Conservation (phyloP, 306 rosid species). For the Glycine tomentella region DNA sequence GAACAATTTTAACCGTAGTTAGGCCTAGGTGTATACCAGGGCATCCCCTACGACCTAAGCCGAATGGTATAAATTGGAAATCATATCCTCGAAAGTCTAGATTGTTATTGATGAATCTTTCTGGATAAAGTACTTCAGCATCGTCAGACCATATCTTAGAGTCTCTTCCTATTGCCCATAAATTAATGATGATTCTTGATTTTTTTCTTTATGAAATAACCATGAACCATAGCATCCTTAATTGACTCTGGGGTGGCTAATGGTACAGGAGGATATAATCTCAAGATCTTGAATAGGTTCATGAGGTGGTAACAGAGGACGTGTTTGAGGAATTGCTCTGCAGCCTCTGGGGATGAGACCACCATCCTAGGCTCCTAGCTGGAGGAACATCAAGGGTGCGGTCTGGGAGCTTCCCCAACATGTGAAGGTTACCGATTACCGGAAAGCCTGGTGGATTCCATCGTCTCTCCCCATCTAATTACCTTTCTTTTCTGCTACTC, state of each 20-base stretch:
- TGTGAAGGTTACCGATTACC: conserved; percentile 49
- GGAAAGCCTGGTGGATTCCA: conserved; percentile 43
- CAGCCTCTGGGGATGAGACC: neutral
- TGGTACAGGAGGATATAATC: conserved; percentile 51
- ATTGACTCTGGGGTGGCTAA: conserved; percentile 45
- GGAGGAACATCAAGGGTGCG: neutral
- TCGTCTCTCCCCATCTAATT: too few relatives aligned
- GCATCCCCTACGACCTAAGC: conserved; percentile 45
- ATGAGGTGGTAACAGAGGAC: too few relatives aligned
- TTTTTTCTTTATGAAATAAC: conserved; percentile 42
- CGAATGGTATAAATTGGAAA: conserved; percentile 51
- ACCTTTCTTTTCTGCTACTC: too few relatives aligned
- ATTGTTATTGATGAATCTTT: conserved; percentile 39
- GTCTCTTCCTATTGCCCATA: conserved; percentile 58
- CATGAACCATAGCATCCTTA: conserved; percentile 41
- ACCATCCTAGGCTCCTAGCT: neutral
- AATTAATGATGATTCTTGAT: conserved; percentile 43
- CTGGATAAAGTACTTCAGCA: conserved; percentile 48
- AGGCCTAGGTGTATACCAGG: conserved; percentile 21
- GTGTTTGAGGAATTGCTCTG: neutral
- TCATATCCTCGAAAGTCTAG: conserved; percentile 39
- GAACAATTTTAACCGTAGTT: neutral
- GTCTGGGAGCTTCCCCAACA: too few relatives aligned
- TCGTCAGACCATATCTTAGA: conserved; percentile 50
- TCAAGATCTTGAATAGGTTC: conserved; percentile 31